phyloP scores from a whole-genome alignment of 83 land plant genomes.

The Picea mariana region DNA sequence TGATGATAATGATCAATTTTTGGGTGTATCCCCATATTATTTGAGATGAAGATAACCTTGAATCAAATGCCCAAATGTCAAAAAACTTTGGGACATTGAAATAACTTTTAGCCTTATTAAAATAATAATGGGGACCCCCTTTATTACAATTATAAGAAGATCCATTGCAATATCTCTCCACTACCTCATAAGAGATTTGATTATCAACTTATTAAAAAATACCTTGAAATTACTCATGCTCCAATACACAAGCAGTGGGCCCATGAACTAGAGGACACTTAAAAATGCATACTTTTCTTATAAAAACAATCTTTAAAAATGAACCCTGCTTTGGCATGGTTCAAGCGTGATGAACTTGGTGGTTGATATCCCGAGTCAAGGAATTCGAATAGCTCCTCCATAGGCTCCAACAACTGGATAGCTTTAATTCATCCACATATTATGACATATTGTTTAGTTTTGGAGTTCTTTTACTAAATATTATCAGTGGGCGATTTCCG shows the following conservation, averaged over 20 bases:
- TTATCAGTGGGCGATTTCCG: too few species aligned
- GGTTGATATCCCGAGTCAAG: constrained; percentile 83
- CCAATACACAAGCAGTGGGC: constrained; percentile 92
- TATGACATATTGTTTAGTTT: too few species aligned
- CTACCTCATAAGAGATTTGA: constrained; percentile 77
- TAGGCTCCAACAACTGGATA: constrained; percentile 98
- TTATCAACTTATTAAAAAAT: constrained; percentile 68
- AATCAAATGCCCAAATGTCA: constrained; percentile 86
- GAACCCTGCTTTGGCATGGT: constrained; percentile 98
- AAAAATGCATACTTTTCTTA: constrained; percentile 62
- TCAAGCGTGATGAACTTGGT: constrained; percentile 87
- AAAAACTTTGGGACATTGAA: constrained; percentile 98
- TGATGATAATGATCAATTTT: constrained; percentile 96
- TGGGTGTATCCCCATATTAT: constrained; percentile 94
- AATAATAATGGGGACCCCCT: constrained; percentile 69
- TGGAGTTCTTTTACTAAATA: too few species aligned
- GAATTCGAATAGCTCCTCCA: constrained; percentile 95
- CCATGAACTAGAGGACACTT: constrained; percentile 84
- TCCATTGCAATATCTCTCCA: constrained; percentile 69
- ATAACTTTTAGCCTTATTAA: constrained; percentile 87
- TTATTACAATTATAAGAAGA: constrained; percentile 83
- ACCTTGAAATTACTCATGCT: constrained; percentile 87
- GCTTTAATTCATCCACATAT: too few species aligned
- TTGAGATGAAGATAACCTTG: constrained; percentile 67
- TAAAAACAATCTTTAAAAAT: constrained; percentile 64